Evolutionary conservation across 768 basidiomycete genomes (phyloP).

Genomic region (Amanita thiersii): DNA sequence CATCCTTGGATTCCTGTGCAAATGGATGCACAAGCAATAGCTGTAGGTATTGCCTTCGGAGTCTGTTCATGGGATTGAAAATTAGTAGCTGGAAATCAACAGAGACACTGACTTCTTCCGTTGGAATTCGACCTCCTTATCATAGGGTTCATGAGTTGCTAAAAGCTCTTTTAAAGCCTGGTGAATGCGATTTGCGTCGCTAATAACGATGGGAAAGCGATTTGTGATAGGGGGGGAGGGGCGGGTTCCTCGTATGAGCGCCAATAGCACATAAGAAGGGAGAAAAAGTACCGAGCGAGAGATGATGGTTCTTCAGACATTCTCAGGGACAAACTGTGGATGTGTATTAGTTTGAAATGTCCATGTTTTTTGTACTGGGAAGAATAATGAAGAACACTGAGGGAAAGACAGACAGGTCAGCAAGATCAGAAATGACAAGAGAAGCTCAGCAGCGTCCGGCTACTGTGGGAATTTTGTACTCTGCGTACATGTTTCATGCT

Average conservation of each 20-base stretch:
- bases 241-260: background rate
- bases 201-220: slow-evolving; percentile 20
- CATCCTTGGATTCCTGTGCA: slow-evolving; percentile 68
- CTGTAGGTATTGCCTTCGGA: slow-evolving; percentile 62
- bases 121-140: slow-evolving; percentile 79
- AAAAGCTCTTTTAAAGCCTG: slow-evolving; percentile 70
- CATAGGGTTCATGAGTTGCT: slow-evolving; percentile 70
- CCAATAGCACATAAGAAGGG: background rate
- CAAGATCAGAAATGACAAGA: slow-evolving; percentile 6
- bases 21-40: slow-evolving; percentile 63
- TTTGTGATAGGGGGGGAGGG: slow-evolving; percentile 2
- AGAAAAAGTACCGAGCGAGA: slow-evolving; percentile 32
- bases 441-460: slow-evolving; percentile 6
- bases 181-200: slow-evolving; percentile 74
- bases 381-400: slow-evolving; percentile 1
- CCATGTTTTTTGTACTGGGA: slow-evolving; percentile 22
- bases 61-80: no score
- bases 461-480: slow-evolving; percentile 6
- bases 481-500: background rate
- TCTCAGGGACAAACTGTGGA: slow-evolving; percentile 15
- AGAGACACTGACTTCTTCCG: slow-evolving; percentile 66
- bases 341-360: slow-evolving; percentile 16
- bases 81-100: background rate
- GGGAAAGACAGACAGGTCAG: no score
- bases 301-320: slow-evolving; percentile 38